Evolutionary conservation across 2,329 filamentous ascomycete genomes (phyloP).

Genomic region (Pseudogymnoascus sp.): DNA sequence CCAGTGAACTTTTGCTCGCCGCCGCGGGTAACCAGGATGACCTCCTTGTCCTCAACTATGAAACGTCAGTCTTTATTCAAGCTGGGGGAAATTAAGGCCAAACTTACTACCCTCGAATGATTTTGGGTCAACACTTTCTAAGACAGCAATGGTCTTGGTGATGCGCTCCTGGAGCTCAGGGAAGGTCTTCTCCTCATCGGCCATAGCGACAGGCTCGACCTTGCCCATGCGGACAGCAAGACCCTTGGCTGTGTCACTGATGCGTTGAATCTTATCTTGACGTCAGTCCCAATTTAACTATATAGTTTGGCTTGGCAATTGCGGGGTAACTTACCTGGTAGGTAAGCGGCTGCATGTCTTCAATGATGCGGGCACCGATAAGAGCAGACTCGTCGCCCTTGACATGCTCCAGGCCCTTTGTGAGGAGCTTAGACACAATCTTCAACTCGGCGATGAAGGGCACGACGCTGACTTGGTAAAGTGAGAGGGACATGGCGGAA

Average conservation of each 20-base stretch:
- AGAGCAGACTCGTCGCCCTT: slow-evolving; percentile 28
- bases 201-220: slow-evolving; percentile 26
- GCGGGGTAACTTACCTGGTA: slow-evolving; percentile 31
- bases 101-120: slow-evolving; percentile 32
- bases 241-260: slow-evolving; percentile 35
- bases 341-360: slow-evolving; percentile 41
- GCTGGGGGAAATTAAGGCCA: background rate
- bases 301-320: background rate
- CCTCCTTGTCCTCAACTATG: slow-evolving; percentile 29
- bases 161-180: slow-evolving; percentile 40
- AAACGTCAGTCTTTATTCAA: background rate
- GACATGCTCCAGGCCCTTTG: slow-evolving; percentile 35
- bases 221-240: slow-evolving; percentile 32
- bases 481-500: slow-evolving; percentile 18
- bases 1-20: slow-evolving; percentile 34
- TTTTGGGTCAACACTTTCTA: slow-evolving; percentile 36
- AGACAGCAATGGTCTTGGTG: slow-evolving; percentile 36
- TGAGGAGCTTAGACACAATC: slow-evolving; percentile 35
- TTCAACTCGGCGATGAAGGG: slow-evolving; percentile 36
- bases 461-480: slow-evolving; percentile 32
- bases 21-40: slow-evolving; percentile 29
- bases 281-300: background rate
- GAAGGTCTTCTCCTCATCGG: slow-evolving; percentile 41
- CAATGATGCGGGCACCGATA: slow-evolving; percentile 34
- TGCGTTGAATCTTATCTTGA: slow-evolving; percentile 29